Base-by-base conservation (phyloP, 2,329 filamentous ascomycete species). In the Lachnellula occidentalis region DNA sequence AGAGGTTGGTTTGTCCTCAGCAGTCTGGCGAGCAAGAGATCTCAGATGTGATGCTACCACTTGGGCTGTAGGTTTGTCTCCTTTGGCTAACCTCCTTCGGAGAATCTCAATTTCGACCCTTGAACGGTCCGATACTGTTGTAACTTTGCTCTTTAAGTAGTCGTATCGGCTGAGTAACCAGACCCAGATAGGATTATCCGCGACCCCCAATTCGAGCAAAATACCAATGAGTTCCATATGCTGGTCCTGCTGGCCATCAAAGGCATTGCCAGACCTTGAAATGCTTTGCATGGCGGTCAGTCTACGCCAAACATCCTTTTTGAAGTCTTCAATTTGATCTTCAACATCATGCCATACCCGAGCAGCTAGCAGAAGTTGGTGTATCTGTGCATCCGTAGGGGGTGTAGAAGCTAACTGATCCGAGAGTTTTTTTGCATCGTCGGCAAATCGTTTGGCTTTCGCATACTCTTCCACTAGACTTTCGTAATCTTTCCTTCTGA, bases 341-440 rank as follows among this genome's bases (percentile, higher is more conserved):
- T 95, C 87, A 9, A 96, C 89, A 69, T 96, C 92, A 59, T 88
- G 81, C 94, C 94, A 99, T 87, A 99, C 95, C 49, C 92, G 84
- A 6, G 88, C 92, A 7, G 92, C 92, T 46, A 96, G 80, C 45
- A 99, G 76, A 57, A 99, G 86, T 57, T 91, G 87, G 69, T 96
- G 90, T 12, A 94, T 81, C 66, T 97, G 86, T 19, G 82, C 76
- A 65, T 97, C 92, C 12, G 82, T 85, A 8, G 92, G 80, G 9
- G 81, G 75, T 43, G 78, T 78, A 41, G 76, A 76, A 39, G 77
- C 74, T 3, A 80, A 65, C 37, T 74, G 72, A 51, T 83, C 80
- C 3, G 86, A 85, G 41, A 95, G 77, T 52, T 77, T 78, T 58
- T 84, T 85, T 0, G 90, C 89, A 50, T 92, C 87, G 48, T 92